Evolutionary conservation across 768 basidiomycete genomes (phyloP).

Genomic region (Serendipita sp.): DNA sequence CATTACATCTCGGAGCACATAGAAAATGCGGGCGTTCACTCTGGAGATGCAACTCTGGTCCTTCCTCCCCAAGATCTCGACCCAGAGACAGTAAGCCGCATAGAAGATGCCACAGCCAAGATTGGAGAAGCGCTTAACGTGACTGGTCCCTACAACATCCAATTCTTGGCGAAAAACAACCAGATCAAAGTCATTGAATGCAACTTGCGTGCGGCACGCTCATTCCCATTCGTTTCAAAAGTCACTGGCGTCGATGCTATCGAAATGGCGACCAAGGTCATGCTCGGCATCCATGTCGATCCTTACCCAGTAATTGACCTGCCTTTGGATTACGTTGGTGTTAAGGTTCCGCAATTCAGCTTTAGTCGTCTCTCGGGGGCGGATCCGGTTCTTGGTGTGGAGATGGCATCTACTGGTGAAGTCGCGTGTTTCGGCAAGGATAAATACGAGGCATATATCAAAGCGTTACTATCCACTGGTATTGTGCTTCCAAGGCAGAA

Average conservation of each 20-base stretch:
- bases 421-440: slow-evolving; percentile 96
- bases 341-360: slow-evolving; percentile 99
- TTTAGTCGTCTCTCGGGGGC: slow-evolving; percentile 94
- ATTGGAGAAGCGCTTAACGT: slow-evolving; percentile 96
- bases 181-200: slow-evolving; percentile 99
- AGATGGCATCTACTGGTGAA: slow-evolving; percentile 99
- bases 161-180: slow-evolving; percentile 99
- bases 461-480: slow-evolving; percentile 91
- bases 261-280: slow-evolving; percentile 97
- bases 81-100: slow-evolving; percentile 87
- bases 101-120: slow-evolving; percentile 93
- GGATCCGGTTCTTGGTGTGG: slow-evolving; percentile 92
- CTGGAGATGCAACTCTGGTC: slow-evolving; percentile 94
- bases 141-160: slow-evolving; percentile 97
- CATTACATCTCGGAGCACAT: slow-evolving; percentile 99
- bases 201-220: slow-evolving; percentile 91
- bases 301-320: slow-evolving; percentile 79
- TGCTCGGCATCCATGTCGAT: slow-evolving; percentile 80
- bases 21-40: slow-evolving; percentile 97
- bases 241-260: slow-evolving; percentile 96
- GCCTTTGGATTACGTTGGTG: slow-evolving; percentile 87
- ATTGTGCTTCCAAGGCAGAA: slow-evolving; percentile 94
- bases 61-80: slow-evolving; percentile 97
- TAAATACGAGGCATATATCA: slow-evolving; percentile 97
- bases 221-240: slow-evolving; percentile 98